Conservation (phyloP, 2,329 filamentous ascomycete species). For the Cryphonectria radicalis region DNA sequence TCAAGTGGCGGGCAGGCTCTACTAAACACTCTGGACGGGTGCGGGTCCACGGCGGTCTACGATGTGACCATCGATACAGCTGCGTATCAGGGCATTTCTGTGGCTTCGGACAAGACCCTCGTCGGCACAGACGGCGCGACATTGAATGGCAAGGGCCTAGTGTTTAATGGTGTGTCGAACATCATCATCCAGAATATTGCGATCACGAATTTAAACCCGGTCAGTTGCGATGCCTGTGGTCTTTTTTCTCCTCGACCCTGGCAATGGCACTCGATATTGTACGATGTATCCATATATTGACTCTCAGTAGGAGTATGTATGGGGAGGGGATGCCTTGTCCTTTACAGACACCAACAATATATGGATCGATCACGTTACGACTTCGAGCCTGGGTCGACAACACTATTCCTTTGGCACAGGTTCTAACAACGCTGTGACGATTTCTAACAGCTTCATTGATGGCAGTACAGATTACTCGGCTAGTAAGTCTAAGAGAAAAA, state of each 20-base stretch:
- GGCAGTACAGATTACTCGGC: conserved; percentile 58
- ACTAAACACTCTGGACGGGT: conserved; percentile 46
- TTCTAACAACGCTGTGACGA: conserved; percentile 58
- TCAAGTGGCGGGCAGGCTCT: conserved; percentile 20
- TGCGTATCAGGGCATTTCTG: conserved; percentile 52
- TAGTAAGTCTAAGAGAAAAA: conserved; percentile 31
- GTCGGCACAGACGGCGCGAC: conserved; percentile 58
- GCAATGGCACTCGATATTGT: conserved; percentile 52
- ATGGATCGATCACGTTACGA: conserved; percentile 59
- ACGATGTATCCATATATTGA: neutral
- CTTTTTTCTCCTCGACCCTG: conserved; percentile 66
- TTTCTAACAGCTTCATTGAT: conserved; percentile 64
- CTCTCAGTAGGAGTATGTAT: conserved; percentile 15
- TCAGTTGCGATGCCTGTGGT: conserved; percentile 37
- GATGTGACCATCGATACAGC: conserved; percentile 56
- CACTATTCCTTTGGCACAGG: conserved; percentile 61
- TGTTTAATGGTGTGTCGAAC: conserved; percentile 53
- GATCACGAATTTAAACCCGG: conserved; percentile 49
- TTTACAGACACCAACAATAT: conserved; percentile 39
- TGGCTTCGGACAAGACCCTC: conserved; percentile 61
- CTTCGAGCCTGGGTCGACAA: conserved; percentile 61
- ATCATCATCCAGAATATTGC: conserved; percentile 65
- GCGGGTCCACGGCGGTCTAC: conserved; percentile 45
- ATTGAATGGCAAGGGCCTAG: conserved; percentile 62
- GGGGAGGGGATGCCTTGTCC: conserved; percentile 19